These are phyloP conservation scores for Eutrema salsugineum DNA, from an alignment of 441 rosid species.

Conservation along the genomic window DNA sequence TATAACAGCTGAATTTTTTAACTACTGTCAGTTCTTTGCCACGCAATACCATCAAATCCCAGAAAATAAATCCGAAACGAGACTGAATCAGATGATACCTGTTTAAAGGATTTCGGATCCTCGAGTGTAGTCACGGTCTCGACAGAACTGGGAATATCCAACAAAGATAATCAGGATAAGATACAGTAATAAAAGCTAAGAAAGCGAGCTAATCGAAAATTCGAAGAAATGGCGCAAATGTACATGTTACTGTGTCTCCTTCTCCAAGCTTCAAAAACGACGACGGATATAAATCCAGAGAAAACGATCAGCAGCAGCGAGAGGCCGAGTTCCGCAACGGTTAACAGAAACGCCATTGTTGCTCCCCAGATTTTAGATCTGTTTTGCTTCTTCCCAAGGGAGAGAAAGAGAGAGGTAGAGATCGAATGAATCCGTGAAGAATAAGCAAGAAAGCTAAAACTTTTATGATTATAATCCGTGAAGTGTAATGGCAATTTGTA, in stretches of 20 bases:
- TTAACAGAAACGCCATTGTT: constrained; percentile 44
- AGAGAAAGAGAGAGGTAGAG: not conserved
- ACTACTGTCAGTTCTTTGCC: not conserved
- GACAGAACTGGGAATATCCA: constrained; percentile 42
- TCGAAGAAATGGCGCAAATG: not conserved
- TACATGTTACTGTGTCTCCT: constrained; percentile 70
- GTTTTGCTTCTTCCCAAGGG: constrained; percentile 7
- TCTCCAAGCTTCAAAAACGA: constrained; percentile 57
- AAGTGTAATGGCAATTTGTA: not conserved
- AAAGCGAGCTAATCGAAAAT: not conserved
- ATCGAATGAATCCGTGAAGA: constrained; percentile 22
- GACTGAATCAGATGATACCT: constrained; percentile 40
- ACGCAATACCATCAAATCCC: not conserved
- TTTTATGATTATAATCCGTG: constrained; percentile 5
- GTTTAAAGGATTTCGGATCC: constrained; percentile 75
- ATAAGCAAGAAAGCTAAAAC: constrained; percentile 16
- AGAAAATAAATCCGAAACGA: not conserved
- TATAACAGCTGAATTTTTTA: not conserved
- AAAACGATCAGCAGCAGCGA: constrained; percentile 24
- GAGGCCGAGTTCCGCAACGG: constrained; percentile 34
- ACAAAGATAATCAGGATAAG: not conserved
- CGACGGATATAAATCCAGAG: constrained; percentile 36
- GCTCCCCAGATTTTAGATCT: constrained; percentile 16
- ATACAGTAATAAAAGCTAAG: not conserved
- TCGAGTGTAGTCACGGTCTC: constrained; percentile 61